Conservation (phyloP, 1,139 yeast genomes). For the Debaryomycetaceae sp. region DNA sequence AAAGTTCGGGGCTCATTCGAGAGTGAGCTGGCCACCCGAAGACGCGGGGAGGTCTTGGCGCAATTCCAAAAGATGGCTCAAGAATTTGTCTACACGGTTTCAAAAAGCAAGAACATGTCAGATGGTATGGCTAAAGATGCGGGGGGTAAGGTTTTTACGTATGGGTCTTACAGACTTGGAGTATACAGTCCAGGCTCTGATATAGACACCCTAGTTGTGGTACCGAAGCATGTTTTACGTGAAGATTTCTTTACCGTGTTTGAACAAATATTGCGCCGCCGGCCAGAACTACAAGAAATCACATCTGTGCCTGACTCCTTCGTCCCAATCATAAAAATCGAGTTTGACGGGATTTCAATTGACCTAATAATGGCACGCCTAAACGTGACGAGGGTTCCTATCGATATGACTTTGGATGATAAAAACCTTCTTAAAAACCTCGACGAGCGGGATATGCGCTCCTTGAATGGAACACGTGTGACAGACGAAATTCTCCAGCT, state of each 20-base stretch:
- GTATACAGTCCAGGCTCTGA: slow-evolving; percentile 98
- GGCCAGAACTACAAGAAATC: slow-evolving; percentile 81
- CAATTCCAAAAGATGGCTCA: slow-evolving; percentile 61
- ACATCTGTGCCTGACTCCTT: slow-evolving; percentile 93
- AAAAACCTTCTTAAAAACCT: slow-evolving; percentile 74
- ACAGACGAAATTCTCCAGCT: slow-evolving; percentile 84
- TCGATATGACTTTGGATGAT: slow-evolving; percentile 63
- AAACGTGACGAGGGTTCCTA: slow-evolving; percentile 74
- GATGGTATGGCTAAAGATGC: slow-evolving; percentile 97
- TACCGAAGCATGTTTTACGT: slow-evolving; percentile 89
- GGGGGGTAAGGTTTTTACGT: slow-evolving; percentile 93
- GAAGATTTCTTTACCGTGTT: slow-evolving; percentile 82
- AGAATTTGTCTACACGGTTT: slow-evolving; percentile 75
- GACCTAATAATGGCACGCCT: slow-evolving; percentile 80
- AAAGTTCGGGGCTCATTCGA: slow-evolving; percentile 86
- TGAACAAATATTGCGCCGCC: slow-evolving; percentile 48
- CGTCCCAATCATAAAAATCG: slow-evolving; percentile 88
- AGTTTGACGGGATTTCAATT: slow-evolving; percentile 79
- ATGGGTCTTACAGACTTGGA: slow-evolving; percentile 88
- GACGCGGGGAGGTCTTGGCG: slow-evolving; percentile 64
- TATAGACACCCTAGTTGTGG: slow-evolving; percentile 91
- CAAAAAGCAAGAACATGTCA: slow-evolving; percentile 76
- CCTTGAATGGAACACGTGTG: slow-evolving; percentile 92
- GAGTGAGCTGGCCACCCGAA: slow-evolving; percentile 67
- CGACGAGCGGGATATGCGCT: slow-evolving; percentile 82